Conservation (phyloP, 352 stramenopile genomes). For the Globisporangium parvum region DNA sequence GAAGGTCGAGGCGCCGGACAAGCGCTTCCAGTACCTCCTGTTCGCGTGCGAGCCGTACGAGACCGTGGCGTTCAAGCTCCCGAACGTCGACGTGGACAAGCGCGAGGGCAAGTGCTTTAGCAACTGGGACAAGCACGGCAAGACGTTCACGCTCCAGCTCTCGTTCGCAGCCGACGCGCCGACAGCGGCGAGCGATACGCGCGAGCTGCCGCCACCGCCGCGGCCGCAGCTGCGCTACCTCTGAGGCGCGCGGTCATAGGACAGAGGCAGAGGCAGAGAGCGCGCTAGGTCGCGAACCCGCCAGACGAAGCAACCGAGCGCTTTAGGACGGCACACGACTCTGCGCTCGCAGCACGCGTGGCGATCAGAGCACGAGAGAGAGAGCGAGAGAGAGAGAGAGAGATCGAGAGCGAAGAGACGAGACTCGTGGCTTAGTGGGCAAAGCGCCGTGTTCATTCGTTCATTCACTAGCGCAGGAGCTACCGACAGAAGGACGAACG, state of each 20-base stretch:
- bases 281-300: too few species aligned
- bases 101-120: slow-evolving; percentile 95
- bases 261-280: background rate
- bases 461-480: too few species aligned
- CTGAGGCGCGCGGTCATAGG: slow-evolving; percentile 1
- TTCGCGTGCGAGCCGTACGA: slow-evolving; percentile 99
- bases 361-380: slow-evolving; percentile 4
- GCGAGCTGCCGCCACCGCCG: slow-evolving; percentile 38
- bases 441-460: too few species aligned
- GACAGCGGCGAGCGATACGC: slow-evolving; percentile 1
- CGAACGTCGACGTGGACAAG: slow-evolving; percentile 95
- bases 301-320: too few species aligned
- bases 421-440: too few species aligned
- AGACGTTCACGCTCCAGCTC: slow-evolving; percentile 94
- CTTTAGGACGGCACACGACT: too few species aligned
- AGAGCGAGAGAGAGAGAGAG: background rate
- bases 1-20: slow-evolving; percentile 95
- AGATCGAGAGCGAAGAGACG: background rate
- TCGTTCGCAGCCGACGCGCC: slow-evolving; percentile 37
- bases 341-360: too few species aligned
- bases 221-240: slow-evolving; percentile 40
- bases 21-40: slow-evolving; percentile 94
- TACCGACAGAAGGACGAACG: too few species aligned
- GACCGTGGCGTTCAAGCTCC: slow-evolving; percentile 99
- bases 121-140: slow-evolving; percentile 95